These are phyloP conservation scores for Saccharomycopsis fibuligera DNA, from an alignment of 805 yeast genomes.

Conservation along the genomic window DNA sequence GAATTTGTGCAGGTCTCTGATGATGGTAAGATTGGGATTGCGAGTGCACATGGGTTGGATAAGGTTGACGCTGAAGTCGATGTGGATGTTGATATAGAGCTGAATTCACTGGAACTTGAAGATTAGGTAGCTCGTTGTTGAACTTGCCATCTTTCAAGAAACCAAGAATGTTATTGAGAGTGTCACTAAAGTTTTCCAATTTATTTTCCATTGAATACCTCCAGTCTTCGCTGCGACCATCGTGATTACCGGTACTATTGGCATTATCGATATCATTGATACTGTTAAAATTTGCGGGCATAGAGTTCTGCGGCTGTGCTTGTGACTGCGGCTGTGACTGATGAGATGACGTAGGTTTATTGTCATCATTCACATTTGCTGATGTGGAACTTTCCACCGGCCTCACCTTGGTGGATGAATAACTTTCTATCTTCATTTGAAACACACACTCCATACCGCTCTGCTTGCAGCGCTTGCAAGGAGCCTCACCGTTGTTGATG, in stretches of 20 bases:
- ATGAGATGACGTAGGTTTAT: not conserved
- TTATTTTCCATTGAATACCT: constrained; percentile 33
- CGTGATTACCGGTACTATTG: too few relatives aligned
- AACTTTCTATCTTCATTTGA: constrained; percentile 44
- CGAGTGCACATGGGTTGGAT: too few relatives aligned
- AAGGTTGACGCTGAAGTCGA: too few relatives aligned
- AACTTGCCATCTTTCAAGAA: constrained; percentile 28
- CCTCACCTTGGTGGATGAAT: constrained; percentile 16
- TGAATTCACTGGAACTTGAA: not conserved
- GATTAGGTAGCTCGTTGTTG: constrained; percentile 6
- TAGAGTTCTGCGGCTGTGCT: too few relatives aligned
- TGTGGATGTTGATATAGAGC: not conserved
- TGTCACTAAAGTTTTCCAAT: constrained; percentile 34
- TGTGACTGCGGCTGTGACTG: not conserved
- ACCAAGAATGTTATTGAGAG: constrained; percentile 33
- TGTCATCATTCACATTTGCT: not conserved
- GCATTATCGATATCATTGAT: too few relatives aligned
- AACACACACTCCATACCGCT: constrained; percentile 50
- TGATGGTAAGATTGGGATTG: too few relatives aligned
- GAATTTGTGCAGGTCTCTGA: too few relatives aligned
- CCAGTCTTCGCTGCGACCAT: constrained; percentile 26
- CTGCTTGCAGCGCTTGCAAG: constrained; percentile 53
- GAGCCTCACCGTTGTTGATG: constrained; percentile 39
- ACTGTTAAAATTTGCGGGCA: too few relatives aligned
- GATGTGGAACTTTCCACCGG: constrained; percentile 2